Evolutionary conservation across 768 basidiomycete species (phyloP).

Genomic region (Lentinula sp.): DNA sequence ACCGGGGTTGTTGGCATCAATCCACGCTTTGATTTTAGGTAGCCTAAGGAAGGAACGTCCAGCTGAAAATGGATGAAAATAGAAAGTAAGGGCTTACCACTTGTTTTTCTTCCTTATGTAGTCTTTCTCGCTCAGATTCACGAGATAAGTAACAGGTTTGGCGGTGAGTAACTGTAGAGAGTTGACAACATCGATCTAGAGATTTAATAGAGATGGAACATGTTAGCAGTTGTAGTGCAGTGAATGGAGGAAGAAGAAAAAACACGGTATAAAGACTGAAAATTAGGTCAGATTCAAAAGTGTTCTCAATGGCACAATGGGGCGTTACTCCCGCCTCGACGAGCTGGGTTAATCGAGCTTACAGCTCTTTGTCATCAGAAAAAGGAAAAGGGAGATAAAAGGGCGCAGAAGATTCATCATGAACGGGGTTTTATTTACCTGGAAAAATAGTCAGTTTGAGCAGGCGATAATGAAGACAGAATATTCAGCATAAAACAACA

Average conservation of each 20-base stretch:
- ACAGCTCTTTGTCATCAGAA: slow-evolving; percentile 59
- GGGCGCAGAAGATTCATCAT: neutral
- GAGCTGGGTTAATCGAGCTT: slow-evolving; percentile 77
- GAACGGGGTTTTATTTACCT: slow-evolving; percentile 8
- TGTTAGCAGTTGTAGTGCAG: neutral
- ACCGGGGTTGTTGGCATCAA: slow-evolving; percentile 93
- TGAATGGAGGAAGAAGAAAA: neutral
- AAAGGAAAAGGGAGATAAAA: neutral
- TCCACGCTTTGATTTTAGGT: slow-evolving; percentile 97
- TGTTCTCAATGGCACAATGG: slow-evolving; percentile 58
- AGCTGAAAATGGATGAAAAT: neutral
- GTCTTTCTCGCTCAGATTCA: slow-evolving; percentile 93
- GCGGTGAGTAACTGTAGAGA: slow-evolving; percentile 87
- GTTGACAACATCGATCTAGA: slow-evolving; percentile 87
- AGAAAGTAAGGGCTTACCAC: slow-evolving; percentile 47
- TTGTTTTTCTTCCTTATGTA: slow-evolving; percentile 98
- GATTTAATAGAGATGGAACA: slow-evolving; percentile 12
- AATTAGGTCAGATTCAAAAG: slow-evolving; percentile 25
- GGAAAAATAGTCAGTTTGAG: slow-evolving; percentile 12
- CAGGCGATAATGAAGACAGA: neutral
- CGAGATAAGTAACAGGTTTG: slow-evolving; percentile 96
- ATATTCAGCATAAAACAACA: slow-evolving; percentile 32
- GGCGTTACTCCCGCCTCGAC: slow-evolving; percentile 83
- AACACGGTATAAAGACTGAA: neutral
- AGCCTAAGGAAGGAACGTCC: slow-evolving; percentile 42